Conservation (phyloP, 164 flowering plant species). For the Stephania japonica region DNA sequence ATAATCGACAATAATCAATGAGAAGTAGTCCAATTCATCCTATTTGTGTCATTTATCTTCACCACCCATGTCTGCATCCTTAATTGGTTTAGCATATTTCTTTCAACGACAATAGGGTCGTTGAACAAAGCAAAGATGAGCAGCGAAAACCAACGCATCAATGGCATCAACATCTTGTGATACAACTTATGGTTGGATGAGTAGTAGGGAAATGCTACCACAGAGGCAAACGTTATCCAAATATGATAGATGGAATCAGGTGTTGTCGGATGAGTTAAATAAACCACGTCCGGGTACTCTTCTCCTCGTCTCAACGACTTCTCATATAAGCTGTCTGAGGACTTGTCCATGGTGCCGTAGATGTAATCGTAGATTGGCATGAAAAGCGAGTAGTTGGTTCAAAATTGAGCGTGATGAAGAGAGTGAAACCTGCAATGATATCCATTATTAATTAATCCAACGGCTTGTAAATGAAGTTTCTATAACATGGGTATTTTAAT, state of each 20-base stretch:
- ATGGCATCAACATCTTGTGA: constrained; percentile 38
- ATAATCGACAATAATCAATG: too few species aligned
- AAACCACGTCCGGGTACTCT: constrained; percentile 49
- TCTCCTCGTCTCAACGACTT: constrained; percentile 28
- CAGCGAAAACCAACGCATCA: constrained; percentile 34
- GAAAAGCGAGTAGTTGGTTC: constrained; percentile 46
- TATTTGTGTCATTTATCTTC: too few species aligned
- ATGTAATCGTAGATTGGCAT: constrained; percentile 53
- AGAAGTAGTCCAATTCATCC: too few species aligned
- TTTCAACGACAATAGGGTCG: constrained; percentile 47
- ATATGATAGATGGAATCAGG: constrained; percentile 61
- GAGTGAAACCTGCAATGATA: constrained; percentile 48
- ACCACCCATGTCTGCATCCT: constrained; percentile 54
- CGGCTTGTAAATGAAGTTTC: too few species aligned
- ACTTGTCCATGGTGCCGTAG: constrained; percentile 51
- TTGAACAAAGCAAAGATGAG: constrained; percentile 38
- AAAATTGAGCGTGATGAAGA: constrained; percentile 45
- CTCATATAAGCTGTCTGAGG: constrained; percentile 41
- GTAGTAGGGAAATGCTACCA: constrained; percentile 43
- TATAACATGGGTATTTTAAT: too few species aligned
- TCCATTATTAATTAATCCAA: too few species aligned
- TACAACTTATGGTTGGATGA: constrained; percentile 54
- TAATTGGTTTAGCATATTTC: constrained; percentile 35
- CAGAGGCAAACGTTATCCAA: constrained; percentile 47
- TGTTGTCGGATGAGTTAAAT: constrained; percentile 62